Conservation (phyloP, 169 alveolate species). For the Besnoitia besnoiti region DNA sequence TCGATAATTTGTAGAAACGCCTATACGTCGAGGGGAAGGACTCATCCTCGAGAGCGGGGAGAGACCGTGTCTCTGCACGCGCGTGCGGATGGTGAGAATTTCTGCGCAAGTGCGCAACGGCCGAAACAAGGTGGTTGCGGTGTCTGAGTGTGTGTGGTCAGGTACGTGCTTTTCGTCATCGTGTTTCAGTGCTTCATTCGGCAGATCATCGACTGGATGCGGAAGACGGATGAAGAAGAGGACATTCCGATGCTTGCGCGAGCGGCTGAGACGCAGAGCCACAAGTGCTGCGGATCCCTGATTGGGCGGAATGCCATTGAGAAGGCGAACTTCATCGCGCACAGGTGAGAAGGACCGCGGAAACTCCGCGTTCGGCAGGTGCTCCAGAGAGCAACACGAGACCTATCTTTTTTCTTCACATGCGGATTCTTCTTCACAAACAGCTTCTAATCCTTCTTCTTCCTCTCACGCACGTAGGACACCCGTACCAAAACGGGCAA, state of each 20-base stretch:
- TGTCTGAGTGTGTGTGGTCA: background rate
- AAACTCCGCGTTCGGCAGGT: too few species aligned
- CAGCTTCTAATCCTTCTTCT: background rate
- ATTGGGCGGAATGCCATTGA: conserved; percentile 51
- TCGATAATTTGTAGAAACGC: too few species aligned
- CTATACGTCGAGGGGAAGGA: too few species aligned
- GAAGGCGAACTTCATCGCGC: conserved; percentile 73
- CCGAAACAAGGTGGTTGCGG: background rate
- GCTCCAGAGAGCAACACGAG: too few species aligned
- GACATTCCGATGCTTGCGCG: conserved; percentile 63
- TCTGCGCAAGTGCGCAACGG: too few species aligned
- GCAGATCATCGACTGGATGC: conserved; percentile 73
- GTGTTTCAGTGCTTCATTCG: conserved; percentile 72
- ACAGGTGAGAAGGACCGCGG: too few species aligned
- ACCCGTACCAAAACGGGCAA: background rate
- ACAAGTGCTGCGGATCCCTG: conserved; percentile 22
- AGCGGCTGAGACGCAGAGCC: conserved; percentile 22
- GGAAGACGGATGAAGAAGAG: conserved; percentile 75
- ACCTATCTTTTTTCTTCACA: background rate
- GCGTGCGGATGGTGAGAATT: too few species aligned
- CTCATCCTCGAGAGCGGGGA: too few species aligned
- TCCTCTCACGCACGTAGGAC: background rate
- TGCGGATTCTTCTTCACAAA: background rate
- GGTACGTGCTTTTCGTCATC: conserved; percentile 59
- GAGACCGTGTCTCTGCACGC: too few species aligned